These are phyloP conservation scores for Eimeria tenella DNA, from an alignment of 169 alveolate genomes.

Conservation along the genomic window DNA sequence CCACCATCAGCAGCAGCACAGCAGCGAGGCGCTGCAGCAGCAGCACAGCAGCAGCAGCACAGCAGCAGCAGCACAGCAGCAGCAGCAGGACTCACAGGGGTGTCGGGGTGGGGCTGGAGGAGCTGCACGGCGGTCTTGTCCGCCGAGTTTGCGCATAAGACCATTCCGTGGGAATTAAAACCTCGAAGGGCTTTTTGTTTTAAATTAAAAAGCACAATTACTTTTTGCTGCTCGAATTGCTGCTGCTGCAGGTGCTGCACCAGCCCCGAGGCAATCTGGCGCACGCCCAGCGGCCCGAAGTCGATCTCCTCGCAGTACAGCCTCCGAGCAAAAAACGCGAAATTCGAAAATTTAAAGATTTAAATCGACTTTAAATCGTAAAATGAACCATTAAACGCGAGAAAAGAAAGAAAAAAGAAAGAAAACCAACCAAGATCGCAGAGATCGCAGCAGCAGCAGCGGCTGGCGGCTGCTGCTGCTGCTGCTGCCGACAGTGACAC, in stretches of 20 bases:
- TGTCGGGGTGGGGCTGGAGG: constrained; percentile 41
- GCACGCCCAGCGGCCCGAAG: constrained; percentile 87
- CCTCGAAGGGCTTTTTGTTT: constrained; percentile 81
- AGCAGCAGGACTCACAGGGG: constrained; percentile 20
- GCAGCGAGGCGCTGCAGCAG: too few species aligned
- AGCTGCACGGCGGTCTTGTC: constrained; percentile 25
- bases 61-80: too few species aligned
- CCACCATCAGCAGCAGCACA: too few species aligned
- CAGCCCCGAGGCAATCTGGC: constrained; percentile 81
- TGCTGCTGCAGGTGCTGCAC: constrained; percentile 62
- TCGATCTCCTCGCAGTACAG: constrained; percentile 92
- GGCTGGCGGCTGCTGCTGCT: too few species aligned
- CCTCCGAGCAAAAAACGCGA: constrained; percentile 70
- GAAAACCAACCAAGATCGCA: too few species aligned
- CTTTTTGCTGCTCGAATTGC: constrained; percentile 69
- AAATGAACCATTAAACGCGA: too few species aligned
- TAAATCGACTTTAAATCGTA: too few species aligned
- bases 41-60: too few species aligned
- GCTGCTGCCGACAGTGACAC: too few species aligned
- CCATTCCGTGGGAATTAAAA: constrained; percentile 82
- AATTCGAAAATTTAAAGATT: background rate
- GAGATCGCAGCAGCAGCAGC: too few species aligned
- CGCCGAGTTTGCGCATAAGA: constrained; percentile 45
- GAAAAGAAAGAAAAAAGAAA: too few species aligned
- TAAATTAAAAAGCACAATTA: constrained; percentile 79